Evolutionary conservation across 108 stramenopile species (phyloP).

Genomic region (Skeletonema marinoi): DNA sequence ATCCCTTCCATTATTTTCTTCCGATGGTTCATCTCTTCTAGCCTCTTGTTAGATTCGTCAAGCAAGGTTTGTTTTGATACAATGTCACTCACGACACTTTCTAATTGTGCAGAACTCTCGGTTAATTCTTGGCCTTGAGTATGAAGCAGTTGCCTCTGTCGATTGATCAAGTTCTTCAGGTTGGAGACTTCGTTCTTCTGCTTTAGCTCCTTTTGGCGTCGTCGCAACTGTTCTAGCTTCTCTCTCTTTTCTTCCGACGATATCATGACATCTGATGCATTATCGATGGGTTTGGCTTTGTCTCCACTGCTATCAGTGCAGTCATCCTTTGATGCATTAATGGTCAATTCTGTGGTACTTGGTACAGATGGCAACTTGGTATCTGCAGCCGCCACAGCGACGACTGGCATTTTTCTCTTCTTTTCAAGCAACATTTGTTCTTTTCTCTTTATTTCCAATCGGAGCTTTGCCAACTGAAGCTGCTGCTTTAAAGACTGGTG

Average conservation of each 20-base stretch:
- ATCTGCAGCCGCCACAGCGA: not conserved
- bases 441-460: conserved; percentile 44
- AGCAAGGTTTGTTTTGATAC: conserved; percentile 35
- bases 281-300: not conserved
- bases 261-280: not conserved
- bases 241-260: not conserved
- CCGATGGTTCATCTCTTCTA: conserved; percentile 43
- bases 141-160: conserved; percentile 35
- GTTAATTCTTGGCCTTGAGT: conserved; percentile 25
- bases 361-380: not conserved
- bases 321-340: not conserved
- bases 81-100: conserved; percentile 25
- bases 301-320: not conserved
- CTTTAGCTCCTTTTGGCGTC: conserved; percentile 45
- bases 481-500: conserved; percentile 33
- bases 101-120: conserved; percentile 36
- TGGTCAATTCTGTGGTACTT: not conserved
- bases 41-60: conserved; percentile 24
- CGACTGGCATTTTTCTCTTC: not conserved
- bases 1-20: conserved; percentile 46
- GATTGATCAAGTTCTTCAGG: conserved; percentile 30
- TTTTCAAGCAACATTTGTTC: conserved; percentile 13
- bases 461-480: conserved; percentile 42
- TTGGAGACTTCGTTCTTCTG: conserved; percentile 38
- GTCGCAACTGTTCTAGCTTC: conserved; percentile 26